Conservation (phyloP, 164 flowering plant species). For the Piper betle region DNA sequence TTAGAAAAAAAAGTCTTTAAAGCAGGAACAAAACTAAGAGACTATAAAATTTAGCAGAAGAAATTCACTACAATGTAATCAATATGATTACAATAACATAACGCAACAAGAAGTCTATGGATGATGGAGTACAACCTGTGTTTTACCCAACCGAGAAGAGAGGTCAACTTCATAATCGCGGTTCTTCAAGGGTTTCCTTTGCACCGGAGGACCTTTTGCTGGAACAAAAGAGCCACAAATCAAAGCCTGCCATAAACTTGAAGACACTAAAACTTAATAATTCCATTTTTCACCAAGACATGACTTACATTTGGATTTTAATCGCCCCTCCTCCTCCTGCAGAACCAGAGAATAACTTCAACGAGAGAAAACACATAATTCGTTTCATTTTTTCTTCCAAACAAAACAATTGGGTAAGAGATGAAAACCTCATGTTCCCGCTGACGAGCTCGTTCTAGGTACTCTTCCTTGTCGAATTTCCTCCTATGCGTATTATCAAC, state of each 20-base stretch:
- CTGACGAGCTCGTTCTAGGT: slow-evolving; percentile 68
- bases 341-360: background rate
- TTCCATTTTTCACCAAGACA: too few species aligned
- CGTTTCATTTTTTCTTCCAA: background rate
- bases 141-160: slow-evolving; percentile 88
- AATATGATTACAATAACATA: background rate
- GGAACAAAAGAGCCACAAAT: slow-evolving; percentile 5
- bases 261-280: background rate
- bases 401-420: background rate
- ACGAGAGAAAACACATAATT: background rate
- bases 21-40: background rate
- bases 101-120: background rate
- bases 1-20: background rate
- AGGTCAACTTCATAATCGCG: slow-evolving; percentile 97
- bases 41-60: background rate
- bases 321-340: slow-evolving; percentile 33
- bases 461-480: slow-evolving; percentile 80
- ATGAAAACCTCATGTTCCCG: slow-evolving; percentile 57
- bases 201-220: slow-evolving; percentile 90
- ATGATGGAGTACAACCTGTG: slow-evolving; percentile 45
- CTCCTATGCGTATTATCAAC: slow-evolving; percentile 75
- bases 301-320: slow-evolving; percentile 46
- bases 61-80: background rate
- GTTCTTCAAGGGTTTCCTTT: slow-evolving; percentile 90
- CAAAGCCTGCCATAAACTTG: background rate